Evolutionary conservation across 805 yeast species (phyloP).

Genomic region (Novakomyces olei): DNA sequence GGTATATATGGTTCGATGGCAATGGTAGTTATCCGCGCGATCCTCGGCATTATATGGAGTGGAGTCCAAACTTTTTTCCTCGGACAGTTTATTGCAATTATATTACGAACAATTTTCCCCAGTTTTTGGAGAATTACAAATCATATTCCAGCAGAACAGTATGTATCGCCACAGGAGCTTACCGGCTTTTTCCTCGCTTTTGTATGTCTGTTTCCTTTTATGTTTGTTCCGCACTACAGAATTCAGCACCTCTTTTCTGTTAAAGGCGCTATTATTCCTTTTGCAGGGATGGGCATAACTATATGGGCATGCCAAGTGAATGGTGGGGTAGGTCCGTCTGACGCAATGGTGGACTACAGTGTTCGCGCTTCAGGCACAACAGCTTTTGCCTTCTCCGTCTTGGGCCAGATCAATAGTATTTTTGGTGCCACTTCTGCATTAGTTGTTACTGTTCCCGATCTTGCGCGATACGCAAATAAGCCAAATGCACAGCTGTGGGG

Average conservation of each 20-base stretch:
- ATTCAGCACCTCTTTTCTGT: slow-evolving; percentile 5
- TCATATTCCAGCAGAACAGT: slow-evolving; percentile 7
- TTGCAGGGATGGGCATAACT: slow-evolving; percentile 6
- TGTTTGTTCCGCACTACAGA: slow-evolving; percentile 5
- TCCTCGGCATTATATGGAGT: slow-evolving; percentile 72
- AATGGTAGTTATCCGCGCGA: slow-evolving; percentile 76
- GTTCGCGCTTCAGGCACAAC: slow-evolving; percentile 5
- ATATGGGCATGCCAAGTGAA: slow-evolving; percentile 39
- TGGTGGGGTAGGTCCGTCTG: slow-evolving; percentile 36
- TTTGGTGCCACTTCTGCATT: slow-evolving; percentile 6
- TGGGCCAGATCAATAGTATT: slow-evolving; percentile 5
- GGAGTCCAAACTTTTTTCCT: slow-evolving; percentile 73
- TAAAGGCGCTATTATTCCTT: slow-evolving; percentile 3
- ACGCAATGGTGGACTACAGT: slow-evolving; percentile 6
- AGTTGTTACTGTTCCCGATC: slow-evolving; percentile 6
- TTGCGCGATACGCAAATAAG: slow-evolving; percentile 19
- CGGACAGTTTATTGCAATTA: slow-evolving; percentile 56
- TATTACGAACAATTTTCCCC: slow-evolving; percentile 57
- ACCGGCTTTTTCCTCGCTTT: slow-evolving; percentile 9
- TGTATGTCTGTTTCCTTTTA: slow-evolving; percentile 7
- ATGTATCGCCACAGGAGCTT: slow-evolving; percentile 9
- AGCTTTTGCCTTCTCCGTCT: slow-evolving; percentile 6
- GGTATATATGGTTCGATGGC: slow-evolving; percentile 75
- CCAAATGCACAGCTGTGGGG: slow-evolving; percentile 20
- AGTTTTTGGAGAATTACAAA: slow-evolving; percentile 11